These are phyloP conservation scores for Urostyla sp. DNA, from an alignment of 73 alveolate species.

Conservation along the genomic window DNA sequence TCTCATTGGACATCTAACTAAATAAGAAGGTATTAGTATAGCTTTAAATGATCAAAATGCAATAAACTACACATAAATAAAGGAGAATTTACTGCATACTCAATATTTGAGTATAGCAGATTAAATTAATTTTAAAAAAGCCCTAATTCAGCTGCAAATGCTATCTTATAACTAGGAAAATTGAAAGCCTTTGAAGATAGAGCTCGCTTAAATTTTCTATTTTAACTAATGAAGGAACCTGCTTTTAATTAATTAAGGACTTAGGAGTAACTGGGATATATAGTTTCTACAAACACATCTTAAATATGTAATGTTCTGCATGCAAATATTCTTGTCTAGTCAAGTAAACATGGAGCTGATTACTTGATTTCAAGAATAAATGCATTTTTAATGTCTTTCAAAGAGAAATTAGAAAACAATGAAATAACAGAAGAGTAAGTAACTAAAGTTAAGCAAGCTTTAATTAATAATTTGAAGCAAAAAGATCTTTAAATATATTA, in stretches of 20 bases:
- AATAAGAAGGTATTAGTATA: neutral
- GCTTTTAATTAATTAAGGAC: slow-evolving; percentile 56
- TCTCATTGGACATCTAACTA: slow-evolving; percentile 1
- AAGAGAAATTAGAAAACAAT: neutral
- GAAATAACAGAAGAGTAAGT: slow-evolving; percentile 23
- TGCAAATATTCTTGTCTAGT: slow-evolving; percentile 37
- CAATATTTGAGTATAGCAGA: neutral
- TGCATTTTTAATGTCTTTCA: neutral
- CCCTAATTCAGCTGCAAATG: slow-evolving; percentile 33
- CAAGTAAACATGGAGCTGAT: slow-evolving; percentile 13
- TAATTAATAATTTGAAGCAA: slow-evolving; percentile 1
- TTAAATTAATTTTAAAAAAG: neutral
- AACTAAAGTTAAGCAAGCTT: neutral
- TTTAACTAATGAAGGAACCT: slow-evolving; percentile 49
- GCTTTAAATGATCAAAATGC: neutral
- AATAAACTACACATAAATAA: neutral
- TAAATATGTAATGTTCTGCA: neutral
- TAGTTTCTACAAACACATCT: neutral
- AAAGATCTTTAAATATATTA: neutral
- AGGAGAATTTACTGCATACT: neutral
- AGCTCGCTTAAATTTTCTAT: slow-evolving; percentile 10
- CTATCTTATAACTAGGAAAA: neutral
- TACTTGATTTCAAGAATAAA: slow-evolving; percentile 34
- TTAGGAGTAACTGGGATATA: slow-evolving; percentile 49
- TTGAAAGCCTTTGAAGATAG: neutral